phyloP scores from a whole-genome alignment of 352 stramenopile genomes.

The Phytophthora cactorum region DNA sequence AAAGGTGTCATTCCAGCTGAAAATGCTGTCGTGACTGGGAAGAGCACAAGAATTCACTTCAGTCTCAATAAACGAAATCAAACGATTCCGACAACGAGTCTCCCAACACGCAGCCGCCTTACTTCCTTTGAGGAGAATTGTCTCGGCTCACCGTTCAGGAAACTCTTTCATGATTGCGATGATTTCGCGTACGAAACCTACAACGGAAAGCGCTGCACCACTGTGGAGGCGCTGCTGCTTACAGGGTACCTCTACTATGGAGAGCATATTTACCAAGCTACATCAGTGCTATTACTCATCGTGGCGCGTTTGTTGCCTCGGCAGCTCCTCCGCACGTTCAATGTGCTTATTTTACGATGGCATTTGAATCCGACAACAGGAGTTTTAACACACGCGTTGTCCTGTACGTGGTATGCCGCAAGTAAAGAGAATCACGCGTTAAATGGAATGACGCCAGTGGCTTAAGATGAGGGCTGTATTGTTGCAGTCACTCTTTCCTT shows the following conservation, averaged over 20 bases:
- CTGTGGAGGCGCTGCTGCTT: conserved; percentile 19
- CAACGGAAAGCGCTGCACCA: conserved; percentile 18
- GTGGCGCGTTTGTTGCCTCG: conserved; percentile 24
- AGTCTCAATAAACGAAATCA: conserved; percentile 10
- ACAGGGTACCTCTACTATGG: conserved; percentile 31
- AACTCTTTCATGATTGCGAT: conserved; percentile 33
- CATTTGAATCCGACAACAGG: conserved; percentile 23
- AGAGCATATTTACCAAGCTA: conserved; percentile 29
- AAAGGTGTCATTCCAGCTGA: not conserved
- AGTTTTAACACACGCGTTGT: conserved; percentile 14
- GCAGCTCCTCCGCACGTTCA: conserved; percentile 35
- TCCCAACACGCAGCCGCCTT: not conserved
- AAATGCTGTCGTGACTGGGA: not conserved
- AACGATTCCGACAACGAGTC: not conserved
- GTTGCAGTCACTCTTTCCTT: too few relatives aligned
- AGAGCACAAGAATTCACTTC: conserved; percentile 6
- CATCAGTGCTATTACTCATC: conserved; percentile 17
- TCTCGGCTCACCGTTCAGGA: conserved; percentile 22
- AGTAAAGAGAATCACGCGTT: conserved; percentile 16
- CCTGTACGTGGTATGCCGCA: conserved; percentile 25
- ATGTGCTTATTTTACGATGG: conserved; percentile 25
- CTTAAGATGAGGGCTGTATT: not conserved
- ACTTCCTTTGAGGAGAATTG: conserved; percentile 34
- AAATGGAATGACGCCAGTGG: conserved; percentile 22
- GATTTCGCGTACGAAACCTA: conserved; percentile 33